A percentile compares a stretch with the other conserved stretches of the same genome.
Evolutionary conservation across 768 basidiomycete species (phyloP).

Genomic region (Naganishia onofrii): DNA sequence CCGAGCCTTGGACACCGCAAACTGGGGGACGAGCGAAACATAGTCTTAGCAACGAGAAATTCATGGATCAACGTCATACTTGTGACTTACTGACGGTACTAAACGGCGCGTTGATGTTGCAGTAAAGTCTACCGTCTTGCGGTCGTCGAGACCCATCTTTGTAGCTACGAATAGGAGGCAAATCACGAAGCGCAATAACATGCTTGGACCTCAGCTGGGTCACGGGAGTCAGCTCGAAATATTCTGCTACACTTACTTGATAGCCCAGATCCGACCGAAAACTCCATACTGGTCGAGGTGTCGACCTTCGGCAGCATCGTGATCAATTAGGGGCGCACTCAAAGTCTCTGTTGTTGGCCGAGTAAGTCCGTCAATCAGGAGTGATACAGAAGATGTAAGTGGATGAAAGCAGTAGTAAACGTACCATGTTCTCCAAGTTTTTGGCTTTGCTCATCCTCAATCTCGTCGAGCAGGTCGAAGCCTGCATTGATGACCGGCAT

Average conservation of each 20-base stretch:
- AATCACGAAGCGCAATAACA: too few species aligned
- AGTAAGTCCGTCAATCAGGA: too few species aligned
- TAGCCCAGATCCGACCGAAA: constrained; percentile 17
- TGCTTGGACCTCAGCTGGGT: too few species aligned
- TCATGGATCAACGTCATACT: neutral
- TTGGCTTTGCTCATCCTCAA: constrained; percentile 1
- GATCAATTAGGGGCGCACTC: constrained; percentile 26
- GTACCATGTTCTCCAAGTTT: neutral
- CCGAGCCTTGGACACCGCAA: constrained; percentile 30
- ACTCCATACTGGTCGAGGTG: constrained; percentile 27
- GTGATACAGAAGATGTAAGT: neutral
- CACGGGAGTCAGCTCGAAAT: too few species aligned
- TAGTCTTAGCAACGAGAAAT: neutral
- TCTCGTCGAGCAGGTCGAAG: constrained; percentile 19
- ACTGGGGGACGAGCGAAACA: neutral
- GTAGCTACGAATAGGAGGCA: too few species aligned
- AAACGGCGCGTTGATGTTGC: constrained; percentile 29
- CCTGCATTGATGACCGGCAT: constrained; percentile 15
- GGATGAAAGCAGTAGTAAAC: neutral
- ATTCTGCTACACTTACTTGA: constrained; percentile 14
- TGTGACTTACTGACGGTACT: constrained; percentile 28
- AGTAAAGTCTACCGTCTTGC: constrained; percentile 20
- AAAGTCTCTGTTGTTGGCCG: constrained; percentile 21
- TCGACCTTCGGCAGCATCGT: constrained; percentile 25
- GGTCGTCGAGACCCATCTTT: constrained; percentile 9